Percentiles rank a stretch among this genome's conserved stretches.
These are phyloP conservation scores for Exophiala alcalophila DNA, from an alignment of 2,329 filamentous ascomycete genomes.

Conservation along the genomic window DNA sequence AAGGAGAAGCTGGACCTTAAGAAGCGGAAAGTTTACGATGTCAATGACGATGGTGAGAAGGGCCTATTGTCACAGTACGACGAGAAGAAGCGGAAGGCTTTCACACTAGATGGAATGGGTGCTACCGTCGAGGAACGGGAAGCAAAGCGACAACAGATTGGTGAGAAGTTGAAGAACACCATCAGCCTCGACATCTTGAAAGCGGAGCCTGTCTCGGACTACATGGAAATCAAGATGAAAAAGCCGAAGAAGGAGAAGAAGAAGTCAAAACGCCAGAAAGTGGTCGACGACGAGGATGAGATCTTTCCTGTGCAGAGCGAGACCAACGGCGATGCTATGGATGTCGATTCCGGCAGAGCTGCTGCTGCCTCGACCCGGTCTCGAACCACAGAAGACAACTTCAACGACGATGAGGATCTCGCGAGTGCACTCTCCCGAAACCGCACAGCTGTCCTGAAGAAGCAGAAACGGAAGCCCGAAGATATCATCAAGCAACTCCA, in stretches of 20 bases:
- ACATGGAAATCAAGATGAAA: slow-evolving; percentile 89
- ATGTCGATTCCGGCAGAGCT: slow-evolving; percentile 58
- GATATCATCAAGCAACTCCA: slow-evolving; percentile 79
- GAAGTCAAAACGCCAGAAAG: slow-evolving; percentile 69
- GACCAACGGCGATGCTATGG: slow-evolving; percentile 61
- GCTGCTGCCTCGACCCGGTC: slow-evolving; percentile 56
- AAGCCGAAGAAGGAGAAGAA: slow-evolving; percentile 86
- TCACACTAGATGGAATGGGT: slow-evolving; percentile 79
- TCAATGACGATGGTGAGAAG: slow-evolving; percentile 66
- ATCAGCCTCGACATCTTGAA: slow-evolving; percentile 73
- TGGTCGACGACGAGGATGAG: slow-evolving; percentile 59
- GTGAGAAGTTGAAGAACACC: slow-evolving; percentile 63
- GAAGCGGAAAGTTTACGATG: slow-evolving; percentile 94
- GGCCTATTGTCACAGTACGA: slow-evolving; percentile 88
- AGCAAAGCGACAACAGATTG: slow-evolving; percentile 51
- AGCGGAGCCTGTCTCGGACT: slow-evolving; percentile 74
- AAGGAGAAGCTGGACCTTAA: slow-evolving; percentile 75
- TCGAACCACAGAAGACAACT: slow-evolving; percentile 62
- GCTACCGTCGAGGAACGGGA: slow-evolving; percentile 63
- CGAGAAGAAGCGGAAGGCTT: slow-evolving; percentile 85
- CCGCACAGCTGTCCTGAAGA: slow-evolving; percentile 79
- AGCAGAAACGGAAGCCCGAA: slow-evolving; percentile 84
- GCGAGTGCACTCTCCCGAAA: slow-evolving; percentile 83
- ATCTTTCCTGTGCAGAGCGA: slow-evolving; percentile 43
- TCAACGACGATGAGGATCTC: slow-evolving; percentile 89